These are phyloP conservation scores for Clonostachys rhizophaga DNA, from an alignment of 2,329 filamentous ascomycete genomes.

Conservation along the genomic window DNA sequence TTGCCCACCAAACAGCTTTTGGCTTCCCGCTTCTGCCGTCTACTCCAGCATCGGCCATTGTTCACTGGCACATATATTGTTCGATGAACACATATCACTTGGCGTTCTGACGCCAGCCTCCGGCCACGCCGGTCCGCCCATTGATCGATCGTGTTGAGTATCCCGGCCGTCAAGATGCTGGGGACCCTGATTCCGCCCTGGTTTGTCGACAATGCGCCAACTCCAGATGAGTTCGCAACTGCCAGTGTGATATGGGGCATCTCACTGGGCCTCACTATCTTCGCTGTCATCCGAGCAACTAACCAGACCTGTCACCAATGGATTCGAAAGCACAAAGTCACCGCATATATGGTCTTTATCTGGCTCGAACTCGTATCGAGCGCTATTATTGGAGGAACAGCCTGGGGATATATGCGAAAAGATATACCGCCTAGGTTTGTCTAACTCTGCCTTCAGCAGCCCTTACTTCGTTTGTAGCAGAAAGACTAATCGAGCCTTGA, in stretches of 20 bases:
- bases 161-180: too few relatives aligned
- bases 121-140: too few relatives aligned
- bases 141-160: too few relatives aligned
- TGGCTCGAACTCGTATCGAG: slow-evolving; percentile 30
- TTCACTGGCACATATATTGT: too few relatives aligned
- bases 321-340: slow-evolving; percentile 21
- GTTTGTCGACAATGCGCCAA: not conserved
- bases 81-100: too few relatives aligned
- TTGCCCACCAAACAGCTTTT: too few relatives aligned
- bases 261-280: not conserved
- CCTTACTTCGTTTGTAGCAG: slow-evolving; percentile 7
- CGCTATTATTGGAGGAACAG: slow-evolving; percentile 22
- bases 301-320: slow-evolving; percentile 24
- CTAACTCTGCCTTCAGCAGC: slow-evolving; percentile 8
- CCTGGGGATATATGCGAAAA: slow-evolving; percentile 25
- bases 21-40: too few relatives aligned
- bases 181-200: not conserved
- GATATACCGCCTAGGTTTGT: slow-evolving; percentile 16
- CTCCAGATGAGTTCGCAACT: not conserved
- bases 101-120: too few relatives aligned
- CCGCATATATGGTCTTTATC: slow-evolving; percentile 30
- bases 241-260: not conserved
- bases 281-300: not conserved
- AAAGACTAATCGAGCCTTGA: too few relatives aligned
- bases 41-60: too few relatives aligned